phyloP scores from a whole-genome alignment of 805 yeast species.

The Spathaspora arborariae region DNA sequence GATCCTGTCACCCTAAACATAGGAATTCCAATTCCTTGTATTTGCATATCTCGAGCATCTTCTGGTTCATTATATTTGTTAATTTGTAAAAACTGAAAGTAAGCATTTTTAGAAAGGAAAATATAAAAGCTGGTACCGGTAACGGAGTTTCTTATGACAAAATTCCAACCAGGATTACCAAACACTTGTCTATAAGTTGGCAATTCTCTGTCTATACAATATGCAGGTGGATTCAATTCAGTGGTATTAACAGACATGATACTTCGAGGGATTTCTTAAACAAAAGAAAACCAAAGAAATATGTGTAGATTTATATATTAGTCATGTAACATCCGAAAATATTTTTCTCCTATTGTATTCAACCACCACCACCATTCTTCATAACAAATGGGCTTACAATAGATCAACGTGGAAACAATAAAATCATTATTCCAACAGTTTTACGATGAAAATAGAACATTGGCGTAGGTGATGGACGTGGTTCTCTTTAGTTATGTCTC shows the following conservation, averaged over 20 bases:
- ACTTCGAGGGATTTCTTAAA: neutral
- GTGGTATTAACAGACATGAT: constrained; percentile 4
- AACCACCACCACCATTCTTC: neutral
- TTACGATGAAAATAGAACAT: no score
- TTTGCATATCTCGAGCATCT: neutral
- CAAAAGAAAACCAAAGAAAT: neutral
- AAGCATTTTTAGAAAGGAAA: neutral
- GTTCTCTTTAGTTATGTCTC: no score
- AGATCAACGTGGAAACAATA: no score
- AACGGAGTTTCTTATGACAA: constrained; percentile 1
- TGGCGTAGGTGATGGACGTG: no score
- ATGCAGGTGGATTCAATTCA: neutral
- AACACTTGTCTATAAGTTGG: neutral
- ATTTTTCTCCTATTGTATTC: neutral
- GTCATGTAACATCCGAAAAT: neutral
- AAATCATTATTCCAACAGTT: no score
- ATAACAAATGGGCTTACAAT: no score
- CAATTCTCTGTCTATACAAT: neutral
- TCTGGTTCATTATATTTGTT: neutral
- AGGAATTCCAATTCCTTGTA: constrained; percentile 8
- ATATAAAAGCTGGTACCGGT: neutral
- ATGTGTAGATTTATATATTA: neutral
- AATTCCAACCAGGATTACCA: constrained; percentile 1
- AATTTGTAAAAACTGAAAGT: neutral
- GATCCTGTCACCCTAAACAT: constrained; percentile 7